A percentile compares a stretch with the other conserved stretches of the same genome.
Conservation (phyloP, 805 yeast species). For the Barnettozyma sucrosica region DNA sequence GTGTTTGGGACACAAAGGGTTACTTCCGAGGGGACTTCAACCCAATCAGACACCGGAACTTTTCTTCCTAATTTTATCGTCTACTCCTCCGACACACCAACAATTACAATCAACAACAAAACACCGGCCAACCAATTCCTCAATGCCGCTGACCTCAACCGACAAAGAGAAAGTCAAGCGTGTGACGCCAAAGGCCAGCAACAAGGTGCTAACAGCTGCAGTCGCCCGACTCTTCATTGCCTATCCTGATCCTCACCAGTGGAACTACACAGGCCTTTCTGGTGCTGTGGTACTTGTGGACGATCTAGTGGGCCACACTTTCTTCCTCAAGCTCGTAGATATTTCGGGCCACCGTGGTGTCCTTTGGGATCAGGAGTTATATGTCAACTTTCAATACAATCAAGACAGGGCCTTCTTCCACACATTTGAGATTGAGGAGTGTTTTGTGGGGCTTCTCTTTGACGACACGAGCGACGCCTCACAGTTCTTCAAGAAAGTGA, state of each 20-base stretch:
- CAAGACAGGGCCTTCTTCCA: conserved; percentile 96
- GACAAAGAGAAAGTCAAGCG: conserved; percentile 91
- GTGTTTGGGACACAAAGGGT: too few species aligned
- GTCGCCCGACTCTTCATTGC: conserved; percentile 88
- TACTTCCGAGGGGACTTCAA: too few species aligned
- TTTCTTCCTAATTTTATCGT: too few species aligned
- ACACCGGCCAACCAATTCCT: background rate
- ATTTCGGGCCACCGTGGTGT: conserved; percentile 79
- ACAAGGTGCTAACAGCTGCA: conserved; percentile 84
- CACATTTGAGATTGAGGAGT: conserved; percentile 88
- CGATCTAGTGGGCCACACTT: conserved; percentile 91
- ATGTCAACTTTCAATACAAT: conserved; percentile 79
- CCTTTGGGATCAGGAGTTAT: conserved; percentile 95
- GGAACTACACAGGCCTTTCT: conserved; percentile 84
- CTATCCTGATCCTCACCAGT: conserved; percentile 70
- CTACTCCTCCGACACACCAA: too few species aligned
- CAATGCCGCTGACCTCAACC: conserved; percentile 34
- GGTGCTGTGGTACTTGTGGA: conserved; percentile 89
- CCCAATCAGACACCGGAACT: too few species aligned
- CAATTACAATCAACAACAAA: background rate
- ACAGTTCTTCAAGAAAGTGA: conserved; percentile 75
- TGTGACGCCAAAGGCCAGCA: conserved; percentile 80
- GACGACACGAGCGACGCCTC: conserved; percentile 87
- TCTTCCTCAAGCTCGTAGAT: conserved; percentile 85
- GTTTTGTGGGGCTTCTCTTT: conserved; percentile 79